Evolutionary conservation across 2,329 filamentous ascomycete species (phyloP).

Genomic region (Aspergillus latus): DNA sequence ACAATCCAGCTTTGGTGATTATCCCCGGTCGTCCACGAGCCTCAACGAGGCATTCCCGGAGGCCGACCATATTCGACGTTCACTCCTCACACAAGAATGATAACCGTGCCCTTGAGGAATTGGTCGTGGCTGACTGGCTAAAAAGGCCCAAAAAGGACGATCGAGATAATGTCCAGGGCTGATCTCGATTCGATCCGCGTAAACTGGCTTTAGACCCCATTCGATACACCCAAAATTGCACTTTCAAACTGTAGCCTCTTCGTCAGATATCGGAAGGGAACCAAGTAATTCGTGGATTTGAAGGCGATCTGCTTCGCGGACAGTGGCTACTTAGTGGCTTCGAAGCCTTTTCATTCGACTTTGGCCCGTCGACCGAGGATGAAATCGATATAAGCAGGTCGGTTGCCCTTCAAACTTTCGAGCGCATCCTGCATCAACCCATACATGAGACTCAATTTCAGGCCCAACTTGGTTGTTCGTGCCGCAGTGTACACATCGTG

Average conservation of each 20-base stretch:
- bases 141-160: background rate
- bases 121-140: background rate
- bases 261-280: background rate
- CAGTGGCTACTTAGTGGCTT: slow-evolving; percentile 2
- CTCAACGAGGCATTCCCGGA: background rate
- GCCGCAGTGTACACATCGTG: slow-evolving; percentile 76
- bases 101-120: background rate
- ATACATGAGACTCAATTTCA: slow-evolving; percentile 76
- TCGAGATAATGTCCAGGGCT: slow-evolving; percentile 5
- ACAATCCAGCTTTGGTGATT: background rate
- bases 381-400: slow-evolving; percentile 72
- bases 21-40: background rate
- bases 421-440: slow-evolving; percentile 78
- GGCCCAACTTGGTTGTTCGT: slow-evolving; percentile 74
- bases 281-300: background rate
- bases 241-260: background rate
- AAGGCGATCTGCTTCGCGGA: background rate
- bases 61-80: background rate
- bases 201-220: background rate
- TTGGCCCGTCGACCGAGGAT: slow-evolving; percentile 48
- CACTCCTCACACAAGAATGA: background rate
- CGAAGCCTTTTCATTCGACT: slow-evolving; percentile 21
- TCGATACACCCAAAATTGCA: background rate
- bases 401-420: slow-evolving; percentile 67
- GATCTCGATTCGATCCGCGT: background rate